Conservation (phyloP, 1,284 basidiomycete species). For the Fistulina hepatica region DNA sequence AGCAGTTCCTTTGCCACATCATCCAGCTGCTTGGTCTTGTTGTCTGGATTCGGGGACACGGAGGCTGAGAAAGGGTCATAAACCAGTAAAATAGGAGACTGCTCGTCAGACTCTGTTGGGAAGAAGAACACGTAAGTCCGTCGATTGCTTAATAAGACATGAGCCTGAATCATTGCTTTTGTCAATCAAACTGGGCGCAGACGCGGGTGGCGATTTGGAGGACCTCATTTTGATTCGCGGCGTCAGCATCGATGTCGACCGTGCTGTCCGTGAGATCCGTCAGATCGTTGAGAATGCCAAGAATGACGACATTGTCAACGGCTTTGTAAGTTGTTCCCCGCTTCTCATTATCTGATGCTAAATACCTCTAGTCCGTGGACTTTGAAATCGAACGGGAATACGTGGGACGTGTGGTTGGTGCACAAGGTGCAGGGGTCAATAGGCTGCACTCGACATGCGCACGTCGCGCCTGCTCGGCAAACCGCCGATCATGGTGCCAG, state of each 20-base stretch:
- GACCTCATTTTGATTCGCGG: slow-evolving; percentile 85
- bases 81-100: slow-evolving; percentile 69
- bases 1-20: slow-evolving; percentile 68
- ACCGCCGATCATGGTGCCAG: slow-evolving; percentile 96
- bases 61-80: slow-evolving; percentile 63
- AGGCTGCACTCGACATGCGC: slow-evolving; percentile 91
- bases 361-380: slow-evolving; percentile 50
- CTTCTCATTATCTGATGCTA: slow-evolving; percentile 2
- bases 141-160: too few relatives aligned
- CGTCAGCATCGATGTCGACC: slow-evolving; percentile 75
- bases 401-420: slow-evolving; percentile 89
- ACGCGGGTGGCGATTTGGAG: slow-evolving; percentile 48
- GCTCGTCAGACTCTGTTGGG: slow-evolving; percentile 67
- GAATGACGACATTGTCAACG: slow-evolving; percentile 89
- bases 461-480: slow-evolving; percentile 94
- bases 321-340: slow-evolving; percentile 50
- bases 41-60: slow-evolving; percentile 54
- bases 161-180: too few relatives aligned
- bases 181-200: slow-evolving; percentile 75
- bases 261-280: slow-evolving; percentile 76
- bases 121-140: too few relatives aligned
- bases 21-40: slow-evolving; percentile 68
- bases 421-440: slow-evolving; percentile 80
- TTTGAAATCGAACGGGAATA: slow-evolving; percentile 86
- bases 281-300: slow-evolving; percentile 88